These are phyloP conservation scores for Ambrosiella beaveri DNA, from an alignment of 2,329 filamentous ascomycete genomes.

Conservation along the genomic window DNA sequence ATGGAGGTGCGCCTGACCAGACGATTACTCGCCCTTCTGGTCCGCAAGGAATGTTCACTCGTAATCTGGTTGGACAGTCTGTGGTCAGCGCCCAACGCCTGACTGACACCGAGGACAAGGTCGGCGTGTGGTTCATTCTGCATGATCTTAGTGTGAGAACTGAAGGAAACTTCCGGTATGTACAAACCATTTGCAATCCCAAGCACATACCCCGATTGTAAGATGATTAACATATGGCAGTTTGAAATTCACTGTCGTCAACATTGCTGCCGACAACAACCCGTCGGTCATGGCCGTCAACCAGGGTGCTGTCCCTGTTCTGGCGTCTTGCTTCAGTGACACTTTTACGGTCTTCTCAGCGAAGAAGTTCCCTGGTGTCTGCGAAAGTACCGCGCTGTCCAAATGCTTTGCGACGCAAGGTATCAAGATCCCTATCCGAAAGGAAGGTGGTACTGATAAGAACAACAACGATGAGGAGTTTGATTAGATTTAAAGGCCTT, in stretches of 20 bases:
- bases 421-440: slow-evolving; percentile 91
- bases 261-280: slow-evolving; percentile 36
- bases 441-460: slow-evolving; percentile 44
- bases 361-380: slow-evolving; percentile 96
- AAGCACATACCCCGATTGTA: not conserved
- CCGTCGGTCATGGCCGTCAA: slow-evolving; percentile 37
- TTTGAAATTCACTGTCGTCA: slow-evolving; percentile 59
- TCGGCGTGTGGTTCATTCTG: slow-evolving; percentile 91
- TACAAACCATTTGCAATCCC: not conserved
- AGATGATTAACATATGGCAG: slow-evolving; percentile 20
- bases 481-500: slow-evolving; percentile 22
- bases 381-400: slow-evolving; percentile 79
- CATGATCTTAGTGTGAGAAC: slow-evolving; percentile 90
- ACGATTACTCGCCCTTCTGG: slow-evolving; percentile 24
- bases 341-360: slow-evolving; percentile 87
- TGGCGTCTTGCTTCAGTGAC: slow-evolving; percentile 75
- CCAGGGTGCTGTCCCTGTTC: slow-evolving; percentile 58
- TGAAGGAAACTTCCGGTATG: slow-evolving; percentile 75
- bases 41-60: slow-evolving; percentile 73
- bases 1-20: slow-evolving; percentile 19
- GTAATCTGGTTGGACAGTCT: slow-evolving; percentile 85
- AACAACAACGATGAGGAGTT: slow-evolving; percentile 34
- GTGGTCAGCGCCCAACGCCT: slow-evolving; percentile 77
- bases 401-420: slow-evolving; percentile 87
- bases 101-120: slow-evolving; percentile 59